phyloP scores from a whole-genome alignment of 805 yeast genomes.

The Candida qinlingensis region DNA sequence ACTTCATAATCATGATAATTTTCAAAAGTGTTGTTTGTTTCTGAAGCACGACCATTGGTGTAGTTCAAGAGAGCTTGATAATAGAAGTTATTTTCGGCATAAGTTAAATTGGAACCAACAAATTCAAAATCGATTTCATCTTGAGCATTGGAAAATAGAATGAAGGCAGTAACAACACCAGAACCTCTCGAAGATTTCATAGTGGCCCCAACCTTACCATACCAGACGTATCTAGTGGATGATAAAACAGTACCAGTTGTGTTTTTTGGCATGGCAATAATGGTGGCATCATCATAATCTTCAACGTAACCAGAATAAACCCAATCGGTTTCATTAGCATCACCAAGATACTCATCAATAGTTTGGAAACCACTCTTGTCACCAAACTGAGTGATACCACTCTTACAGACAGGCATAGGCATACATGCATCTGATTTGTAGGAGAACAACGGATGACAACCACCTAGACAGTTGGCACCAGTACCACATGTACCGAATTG shows the following conservation, averaged over 20 bases:
- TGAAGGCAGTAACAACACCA: conserved; percentile 86
- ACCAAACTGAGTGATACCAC: conserved; percentile 38
- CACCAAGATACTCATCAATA: conserved; percentile 46
- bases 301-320: conserved; percentile 51
- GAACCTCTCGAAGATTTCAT: conserved; percentile 67
- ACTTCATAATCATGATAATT: conserved; percentile 71
- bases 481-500: conserved; percentile 77
- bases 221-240: conserved; percentile 79
- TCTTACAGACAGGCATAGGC: conserved; percentile 76
- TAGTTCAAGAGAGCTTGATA: conserved; percentile 69
- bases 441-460: conserved; percentile 65
- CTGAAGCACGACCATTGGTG: conserved; percentile 45
- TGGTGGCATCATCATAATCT: conserved; percentile 49
- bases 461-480: conserved; percentile 75
- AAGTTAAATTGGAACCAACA: conserved; percentile 66
- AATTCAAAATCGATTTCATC: conserved; percentile 91
- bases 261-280: conserved; percentile 74
- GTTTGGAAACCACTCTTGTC: conserved; percentile 24
- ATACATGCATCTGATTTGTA: conserved; percentile 56
- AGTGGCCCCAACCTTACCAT: conserved; percentile 69
- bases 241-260: conserved; percentile 77
- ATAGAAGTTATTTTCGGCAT: conserved; percentile 76
- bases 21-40: conserved; percentile 49
- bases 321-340: conserved; percentile 65
- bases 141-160: conserved; percentile 75